Conservation (phyloP, 257 asterid genomes). For the Lycium ferocissimum region DNA sequence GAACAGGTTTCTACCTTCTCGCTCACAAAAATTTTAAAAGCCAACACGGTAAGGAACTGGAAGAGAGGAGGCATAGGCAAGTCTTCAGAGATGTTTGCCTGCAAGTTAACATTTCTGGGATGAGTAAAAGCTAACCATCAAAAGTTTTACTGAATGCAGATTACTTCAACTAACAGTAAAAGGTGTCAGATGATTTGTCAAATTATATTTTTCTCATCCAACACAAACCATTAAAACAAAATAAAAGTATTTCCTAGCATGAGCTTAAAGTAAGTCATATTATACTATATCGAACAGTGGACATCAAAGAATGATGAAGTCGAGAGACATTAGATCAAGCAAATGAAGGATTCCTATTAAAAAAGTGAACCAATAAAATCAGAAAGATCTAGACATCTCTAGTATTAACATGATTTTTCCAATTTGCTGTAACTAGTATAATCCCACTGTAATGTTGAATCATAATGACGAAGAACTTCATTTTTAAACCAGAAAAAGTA, state of each 20-base stretch:
- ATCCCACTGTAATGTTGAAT: not conserved
- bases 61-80: constrained; percentile 95
- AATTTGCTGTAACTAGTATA: constrained; percentile 12
- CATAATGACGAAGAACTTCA: not conserved
- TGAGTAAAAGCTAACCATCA: constrained; percentile 28
- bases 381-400: not conserved
- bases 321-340: not conserved
- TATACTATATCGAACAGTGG: not conserved
- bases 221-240: constrained; percentile 16
- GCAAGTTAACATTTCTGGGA: constrained; percentile 41
- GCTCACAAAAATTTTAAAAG: constrained; percentile 71
- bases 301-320: not conserved
- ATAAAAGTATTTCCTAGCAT: not conserved
- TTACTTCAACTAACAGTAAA: not conserved
- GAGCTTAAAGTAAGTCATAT: not conserved
- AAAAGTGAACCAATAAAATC: not conserved
- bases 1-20: constrained; percentile 61
- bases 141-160: constrained; percentile 21
- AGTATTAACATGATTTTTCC: constrained; percentile 1
- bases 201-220: not conserved
- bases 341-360: constrained; percentile 1
- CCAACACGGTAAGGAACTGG: constrained; percentile 90
- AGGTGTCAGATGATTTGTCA: constrained; percentile 1
- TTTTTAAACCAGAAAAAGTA: not conserved
- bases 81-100: constrained; percentile 71